phyloP scores from a whole-genome alignment of 179 eudicot species.

The Silene coronaria region DNA sequence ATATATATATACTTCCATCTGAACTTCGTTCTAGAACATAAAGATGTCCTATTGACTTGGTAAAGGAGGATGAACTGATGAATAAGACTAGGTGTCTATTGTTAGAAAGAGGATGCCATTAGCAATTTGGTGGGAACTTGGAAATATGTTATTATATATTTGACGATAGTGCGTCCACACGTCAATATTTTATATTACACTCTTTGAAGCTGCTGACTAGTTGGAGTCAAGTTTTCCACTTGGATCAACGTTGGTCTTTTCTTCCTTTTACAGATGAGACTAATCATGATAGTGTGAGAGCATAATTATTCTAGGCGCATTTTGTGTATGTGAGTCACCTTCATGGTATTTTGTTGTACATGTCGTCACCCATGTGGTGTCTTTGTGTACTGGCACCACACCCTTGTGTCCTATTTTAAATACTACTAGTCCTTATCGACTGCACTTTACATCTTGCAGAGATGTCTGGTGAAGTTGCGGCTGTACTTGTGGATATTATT shows the following conservation, averaged over 20 bases:
- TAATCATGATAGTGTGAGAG: neutral
- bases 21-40: neutral
- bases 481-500: constrained; percentile 63
- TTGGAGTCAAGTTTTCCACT: neutral
- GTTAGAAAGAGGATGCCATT: neutral
- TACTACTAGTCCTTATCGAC: neutral
- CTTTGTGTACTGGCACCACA: neutral
- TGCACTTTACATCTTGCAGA: constrained; percentile 33
- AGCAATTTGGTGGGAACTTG: neutral
- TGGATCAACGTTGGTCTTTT: neutral
- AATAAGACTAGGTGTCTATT: neutral
- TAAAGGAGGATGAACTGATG: neutral
- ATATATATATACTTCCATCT: neutral
- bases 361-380: neutral
- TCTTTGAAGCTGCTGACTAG: neutral
- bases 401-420: neutral
- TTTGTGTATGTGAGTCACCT: neutral
- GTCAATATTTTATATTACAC: neutral
- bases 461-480: constrained; percentile 59
- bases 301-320: neutral
- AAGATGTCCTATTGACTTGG: neutral
- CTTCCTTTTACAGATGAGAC: neutral
- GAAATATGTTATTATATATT: neutral
- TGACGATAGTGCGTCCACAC: neutral
- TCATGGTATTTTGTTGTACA: neutral